These are phyloP conservation scores for Grammothele lineata DNA, from an alignment of 768 basidiomycete genomes.

Conservation along the genomic window DNA sequence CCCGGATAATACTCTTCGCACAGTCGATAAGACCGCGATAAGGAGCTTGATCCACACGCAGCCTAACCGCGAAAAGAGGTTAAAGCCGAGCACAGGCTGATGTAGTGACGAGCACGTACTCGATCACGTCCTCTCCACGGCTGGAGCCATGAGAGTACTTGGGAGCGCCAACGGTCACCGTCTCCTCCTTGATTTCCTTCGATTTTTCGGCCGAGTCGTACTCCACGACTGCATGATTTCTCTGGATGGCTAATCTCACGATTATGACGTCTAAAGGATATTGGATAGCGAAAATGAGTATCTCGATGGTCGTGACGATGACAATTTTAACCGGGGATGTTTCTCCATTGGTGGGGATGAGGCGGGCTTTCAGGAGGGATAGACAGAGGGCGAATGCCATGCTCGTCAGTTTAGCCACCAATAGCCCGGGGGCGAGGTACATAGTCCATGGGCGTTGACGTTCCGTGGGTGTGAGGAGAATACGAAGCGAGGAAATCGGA, in stretches of 20 bases:
- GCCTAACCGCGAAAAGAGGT: constrained; percentile 31
- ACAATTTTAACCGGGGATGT: constrained; percentile 46
- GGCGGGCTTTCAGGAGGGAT: constrained; percentile 40
- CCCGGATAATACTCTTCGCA: constrained; percentile 67
- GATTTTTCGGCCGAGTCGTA: constrained; percentile 75
- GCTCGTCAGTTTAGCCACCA: constrained; percentile 39
- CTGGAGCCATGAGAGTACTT: constrained; percentile 73
- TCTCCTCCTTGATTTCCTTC: constrained; percentile 58
- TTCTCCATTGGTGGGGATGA: constrained; percentile 47
- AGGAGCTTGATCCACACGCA: constrained; percentile 75
- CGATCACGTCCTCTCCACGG: constrained; percentile 79
- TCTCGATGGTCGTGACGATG: constrained; percentile 54
- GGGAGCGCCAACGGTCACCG: constrained; percentile 51
- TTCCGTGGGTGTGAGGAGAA: constrained; percentile 79
- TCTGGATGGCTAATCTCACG: constrained; percentile 76
- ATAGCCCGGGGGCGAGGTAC: constrained; percentile 72
- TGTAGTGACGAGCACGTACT: constrained; percentile 43
- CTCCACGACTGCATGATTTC: constrained; percentile 74
- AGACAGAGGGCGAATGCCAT: constrained; percentile 42
- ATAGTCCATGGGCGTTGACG: constrained; percentile 74
- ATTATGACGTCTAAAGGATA: constrained; percentile 79
- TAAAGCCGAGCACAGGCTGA: background rate
- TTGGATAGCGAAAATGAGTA: constrained; percentile 53
- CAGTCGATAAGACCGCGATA: constrained; percentile 75
- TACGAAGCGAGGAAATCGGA: constrained; percentile 53